A percentile compares a stretch with the other conserved stretches of the same genome.
Conservation (phyloP, 306 rosid genomes). For the Rosa persica region DNA sequence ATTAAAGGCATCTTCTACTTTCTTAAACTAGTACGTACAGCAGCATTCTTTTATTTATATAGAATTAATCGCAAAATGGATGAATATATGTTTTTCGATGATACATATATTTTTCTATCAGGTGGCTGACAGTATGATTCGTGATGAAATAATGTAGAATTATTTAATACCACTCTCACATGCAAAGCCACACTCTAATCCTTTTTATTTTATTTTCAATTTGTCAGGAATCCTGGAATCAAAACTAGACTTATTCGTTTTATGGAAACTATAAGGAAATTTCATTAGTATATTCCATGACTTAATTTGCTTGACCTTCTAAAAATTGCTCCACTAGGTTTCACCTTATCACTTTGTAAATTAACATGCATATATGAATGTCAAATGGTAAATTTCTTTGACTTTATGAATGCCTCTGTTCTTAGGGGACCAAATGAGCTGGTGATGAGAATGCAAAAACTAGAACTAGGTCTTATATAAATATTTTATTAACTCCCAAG, state of each 20-base stretch:
- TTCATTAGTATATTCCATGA: conserved; percentile 34
- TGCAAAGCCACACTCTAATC: conserved; percentile 38
- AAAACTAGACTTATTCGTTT: conserved; percentile 20
- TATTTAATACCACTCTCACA: conserved; percentile 35
- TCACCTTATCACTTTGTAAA: background rate
- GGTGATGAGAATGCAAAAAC: background rate
- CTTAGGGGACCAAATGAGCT: background rate
- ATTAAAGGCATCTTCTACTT: conserved; percentile 30
- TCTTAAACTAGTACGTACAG: background rate
- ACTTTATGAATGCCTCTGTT: background rate
- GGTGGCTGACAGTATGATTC: conserved; percentile 45
- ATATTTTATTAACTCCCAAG: background rate
- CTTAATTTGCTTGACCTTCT: conserved; percentile 36
- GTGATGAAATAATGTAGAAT: conserved; percentile 27
- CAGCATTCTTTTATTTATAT: background rate
- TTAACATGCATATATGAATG: background rate
- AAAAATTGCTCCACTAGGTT: background rate
- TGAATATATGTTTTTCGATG: background rate
- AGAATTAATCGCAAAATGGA: background rate
- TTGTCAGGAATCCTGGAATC: conserved; percentile 38
- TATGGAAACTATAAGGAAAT: conserved; percentile 49
- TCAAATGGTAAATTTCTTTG: conserved; percentile 29
- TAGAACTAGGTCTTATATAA: background rate
- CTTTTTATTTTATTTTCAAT: conserved; percentile 29
- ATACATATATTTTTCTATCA: conserved; percentile 20